Base-by-base conservation (phyloP, 2,329 filamentous ascomycete genomes). In the Nemania abortiva region DNA sequence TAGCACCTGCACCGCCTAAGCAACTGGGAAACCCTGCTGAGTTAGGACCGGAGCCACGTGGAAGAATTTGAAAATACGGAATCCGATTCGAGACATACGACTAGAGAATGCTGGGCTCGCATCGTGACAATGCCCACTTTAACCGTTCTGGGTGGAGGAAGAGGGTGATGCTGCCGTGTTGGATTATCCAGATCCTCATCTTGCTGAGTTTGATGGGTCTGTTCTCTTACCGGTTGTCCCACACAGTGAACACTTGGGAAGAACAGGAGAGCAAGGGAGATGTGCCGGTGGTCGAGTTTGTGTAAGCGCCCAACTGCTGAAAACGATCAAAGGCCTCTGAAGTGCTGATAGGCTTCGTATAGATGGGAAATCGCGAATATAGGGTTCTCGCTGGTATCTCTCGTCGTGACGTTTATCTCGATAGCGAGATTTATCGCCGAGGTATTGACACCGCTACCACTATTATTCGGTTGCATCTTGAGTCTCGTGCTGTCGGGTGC, bases 351-450 rank as follows among this genome's bases (percentile, higher is more conserved):
- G n/a, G 39, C 37, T 31, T 10, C 37, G 49, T 69, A 88, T 29
- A 53, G 87, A 34, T 89, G 87, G 87, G 85, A 88, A 76, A 79
- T 77, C 24, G 83, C 82, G 59, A 89, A 88, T 70, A 81, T 89
- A 57, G 82, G 69, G 61, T 80, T 89, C 61, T 84, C 86, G 18
- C 76, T 84, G 29, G 68, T 86, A 45, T 82, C 83, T 0, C 81
- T 86, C 6, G 39, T 84, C 37, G 81, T 85, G 75, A 86, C 82
- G 15, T 76, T 84, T 50, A 74, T 85, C 66, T 84, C 87, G 70
- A 80, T 87, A 37, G 82, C 80, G 52, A 83, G 80, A 71, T 84
- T 81, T 66, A 80, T 82, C 56, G 79, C 82, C 34, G 85, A 88
- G 75, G 81, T 83, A 0, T 76, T 89, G 63, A 88, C 87, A 11